phyloP scores from a whole-genome alignment of 2,329 filamentous ascomycete genomes.

The Penicillium griseofulvum region DNA sequence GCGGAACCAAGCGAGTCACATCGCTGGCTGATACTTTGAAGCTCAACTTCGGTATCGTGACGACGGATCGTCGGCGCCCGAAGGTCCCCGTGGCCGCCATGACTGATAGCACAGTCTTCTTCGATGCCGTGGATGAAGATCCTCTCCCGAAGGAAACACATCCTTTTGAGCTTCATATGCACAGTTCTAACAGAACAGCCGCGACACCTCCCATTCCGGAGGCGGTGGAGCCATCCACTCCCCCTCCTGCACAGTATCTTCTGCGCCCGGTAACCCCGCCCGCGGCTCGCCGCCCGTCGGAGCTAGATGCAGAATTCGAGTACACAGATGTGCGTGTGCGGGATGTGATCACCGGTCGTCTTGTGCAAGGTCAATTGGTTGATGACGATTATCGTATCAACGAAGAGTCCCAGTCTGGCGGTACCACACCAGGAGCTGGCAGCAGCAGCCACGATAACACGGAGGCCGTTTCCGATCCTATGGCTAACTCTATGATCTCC shows the following conservation, averaged over 20 bases:
- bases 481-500: constrained; percentile 79
- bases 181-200: constrained; percentile 12
- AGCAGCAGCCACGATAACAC: constrained; percentile 47
- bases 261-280: constrained; percentile 39
- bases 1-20: constrained; percentile 94
- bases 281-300: constrained; percentile 42
- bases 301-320: constrained; percentile 48
- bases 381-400: constrained; percentile 87
- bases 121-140: constrained; percentile 58
- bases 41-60: constrained; percentile 93
- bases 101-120: constrained; percentile 74
- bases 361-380: constrained; percentile 92
- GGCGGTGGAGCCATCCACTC: constrained; percentile 21
- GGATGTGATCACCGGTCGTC: constrained; percentile 85
- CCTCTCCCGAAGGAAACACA: constrained; percentile 28
- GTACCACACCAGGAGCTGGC: constrained; percentile 50
- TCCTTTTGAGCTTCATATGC: constrained; percentile 29
- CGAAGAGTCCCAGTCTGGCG: constrained; percentile 58
- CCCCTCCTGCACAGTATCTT: constrained; percentile 22
- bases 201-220: constrained; percentile 20
- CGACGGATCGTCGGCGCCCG: constrained; percentile 56
- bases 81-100: constrained; percentile 55
- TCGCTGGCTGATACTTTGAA: constrained; percentile 93
- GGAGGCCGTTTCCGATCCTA: constrained; percentile 68
- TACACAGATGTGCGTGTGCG: constrained; percentile 79